Percentiles rank a stretch among this genome's conserved stretches.
Evolutionary conservation across 2,329 filamentous ascomycete species (phyloP).

Genomic region (Aspergillus chevalieri): DNA sequence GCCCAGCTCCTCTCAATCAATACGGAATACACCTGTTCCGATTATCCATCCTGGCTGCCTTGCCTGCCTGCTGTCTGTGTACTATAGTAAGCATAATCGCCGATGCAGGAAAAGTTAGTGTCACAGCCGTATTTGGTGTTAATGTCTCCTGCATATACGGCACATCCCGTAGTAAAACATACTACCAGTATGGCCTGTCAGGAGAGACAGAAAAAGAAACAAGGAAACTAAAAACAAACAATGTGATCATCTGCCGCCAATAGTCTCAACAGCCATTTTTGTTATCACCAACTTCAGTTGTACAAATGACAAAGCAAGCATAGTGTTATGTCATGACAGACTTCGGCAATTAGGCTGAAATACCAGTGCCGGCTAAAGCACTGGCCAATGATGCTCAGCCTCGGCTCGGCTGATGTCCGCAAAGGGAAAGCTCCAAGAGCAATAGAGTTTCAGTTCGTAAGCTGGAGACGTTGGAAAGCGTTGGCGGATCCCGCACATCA

Average conservation of each 20-base stretch:
- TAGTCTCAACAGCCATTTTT: neutral
- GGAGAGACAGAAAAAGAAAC: neutral
- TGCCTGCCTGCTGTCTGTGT: neutral
- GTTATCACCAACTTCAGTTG: neutral
- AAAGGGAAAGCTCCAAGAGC: constrained; percentile 1
- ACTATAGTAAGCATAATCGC: neutral
- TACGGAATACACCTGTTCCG: too few species aligned
- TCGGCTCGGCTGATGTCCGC: neutral
- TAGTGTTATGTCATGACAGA: too few species aligned
- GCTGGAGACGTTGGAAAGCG: neutral
- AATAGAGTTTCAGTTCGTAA: neutral
- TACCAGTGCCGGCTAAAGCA: neutral
- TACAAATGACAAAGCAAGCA: too few species aligned
- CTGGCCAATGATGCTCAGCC: neutral
- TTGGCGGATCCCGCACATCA: neutral
- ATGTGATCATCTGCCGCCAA: neutral
- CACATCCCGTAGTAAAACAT: neutral
- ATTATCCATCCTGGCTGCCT: neutral
- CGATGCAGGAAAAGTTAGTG: neutral
- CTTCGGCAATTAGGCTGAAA: neutral
- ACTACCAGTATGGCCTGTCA: neutral
- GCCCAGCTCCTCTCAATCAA: neutral
- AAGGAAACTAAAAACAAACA: neutral
- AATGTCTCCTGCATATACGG: neutral
- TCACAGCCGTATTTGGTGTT: neutral